Evolutionary conservation across 2,329 filamentous ascomycete species (phyloP), one percentile per base, ranked within the genome.

Genomic region (Chaetomiaceae sp.): DNA sequence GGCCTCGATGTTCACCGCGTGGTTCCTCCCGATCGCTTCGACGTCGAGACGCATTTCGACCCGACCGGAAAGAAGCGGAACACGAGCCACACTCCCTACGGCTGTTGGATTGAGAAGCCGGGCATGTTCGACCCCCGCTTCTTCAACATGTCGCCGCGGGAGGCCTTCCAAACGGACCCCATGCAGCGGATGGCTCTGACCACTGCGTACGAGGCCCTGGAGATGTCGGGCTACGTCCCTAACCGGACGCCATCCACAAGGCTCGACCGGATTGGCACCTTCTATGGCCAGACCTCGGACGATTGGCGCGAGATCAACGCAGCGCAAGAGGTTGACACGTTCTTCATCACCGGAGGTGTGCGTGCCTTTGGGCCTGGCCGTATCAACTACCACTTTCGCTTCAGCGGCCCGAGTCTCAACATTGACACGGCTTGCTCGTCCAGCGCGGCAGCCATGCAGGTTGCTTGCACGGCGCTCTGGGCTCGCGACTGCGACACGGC

Each of bases 111-210:
- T 60, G 83, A 89, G 57, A 80, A 90, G 57, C 87, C 88, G 0
- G 87, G 87, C 51, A 75, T 87, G 44, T 92, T 92, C 64, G 88
- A 92, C 63, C 84, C 87, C n/a, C 78, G 85, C 1, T 91, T 92
- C 72, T 92, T 92, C 79, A 90, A 90, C 70, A 91, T 92, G 84
- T 91, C 87, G 33, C 87, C 88, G 6, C 82, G 87, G 61, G 88
- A 92, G 70, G 89, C 89, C 25, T 81, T 83, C 47, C 87, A 91
- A 65, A 90, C 87, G 1, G 88, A 92, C 66, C 89, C 89, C 0
- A 89, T 89, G 80, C 88, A 90, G 67, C 80, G 89, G 62, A 76
- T 91, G 60, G 85, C 87, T 3, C 72, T 94, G 20, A 81, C 85
- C 8, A 90, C 88, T 3, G 87, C 87, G 0, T 92, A 90, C 62